Evolutionary conservation across 352 stramenopile genomes (phyloP).

Genomic region (Globisporangium heterothallicum): DNA sequence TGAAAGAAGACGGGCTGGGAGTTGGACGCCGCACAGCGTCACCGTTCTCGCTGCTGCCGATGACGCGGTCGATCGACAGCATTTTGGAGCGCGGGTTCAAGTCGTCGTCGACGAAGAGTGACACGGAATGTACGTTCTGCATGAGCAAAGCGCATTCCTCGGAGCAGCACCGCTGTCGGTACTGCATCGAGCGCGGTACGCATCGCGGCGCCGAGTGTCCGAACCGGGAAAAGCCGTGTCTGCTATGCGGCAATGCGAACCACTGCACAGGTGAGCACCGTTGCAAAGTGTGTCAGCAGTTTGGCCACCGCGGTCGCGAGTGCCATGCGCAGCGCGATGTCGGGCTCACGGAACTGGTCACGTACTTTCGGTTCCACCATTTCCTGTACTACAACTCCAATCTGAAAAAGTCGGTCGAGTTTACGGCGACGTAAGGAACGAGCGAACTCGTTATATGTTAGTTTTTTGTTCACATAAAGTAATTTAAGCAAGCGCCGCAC

Average conservation of each 20-base stretch:
- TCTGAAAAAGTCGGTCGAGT: conserved; percentile 84
- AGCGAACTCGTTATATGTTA: not conserved
- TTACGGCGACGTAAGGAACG: conserved; percentile 32
- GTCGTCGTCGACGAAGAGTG: conserved; percentile 22
- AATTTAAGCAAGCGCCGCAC: too few species aligned
- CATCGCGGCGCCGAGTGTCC: conserved; percentile 67
- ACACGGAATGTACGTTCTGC: conserved; percentile 54
- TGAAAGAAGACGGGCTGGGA: conserved; percentile 64
- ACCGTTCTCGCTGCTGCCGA: conserved; percentile 70
- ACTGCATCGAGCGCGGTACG: conserved; percentile 74
- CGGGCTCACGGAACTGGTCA: conserved; percentile 70
- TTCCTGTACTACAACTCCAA: conserved; percentile 89
- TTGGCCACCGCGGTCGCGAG: conserved; percentile 75
- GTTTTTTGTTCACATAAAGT: conserved; percentile 1
- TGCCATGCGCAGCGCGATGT: conserved; percentile 81
- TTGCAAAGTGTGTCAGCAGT: conserved; percentile 80
- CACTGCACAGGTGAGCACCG: conserved; percentile 79
- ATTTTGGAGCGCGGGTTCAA: conserved; percentile 69
- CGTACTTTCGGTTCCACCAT: conserved; percentile 84
- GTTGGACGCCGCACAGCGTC: conserved; percentile 57
- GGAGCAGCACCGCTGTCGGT: conserved; percentile 76
- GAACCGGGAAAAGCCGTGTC: conserved; percentile 62
- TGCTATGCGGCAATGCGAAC: conserved; percentile 65
- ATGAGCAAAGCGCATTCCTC: conserved; percentile 50
- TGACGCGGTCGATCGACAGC: conserved; percentile 72